These are phyloP conservation scores for Phoma herbarum DNA, from an alignment of 2,329 filamentous ascomycete species.

Conservation along the genomic window DNA sequence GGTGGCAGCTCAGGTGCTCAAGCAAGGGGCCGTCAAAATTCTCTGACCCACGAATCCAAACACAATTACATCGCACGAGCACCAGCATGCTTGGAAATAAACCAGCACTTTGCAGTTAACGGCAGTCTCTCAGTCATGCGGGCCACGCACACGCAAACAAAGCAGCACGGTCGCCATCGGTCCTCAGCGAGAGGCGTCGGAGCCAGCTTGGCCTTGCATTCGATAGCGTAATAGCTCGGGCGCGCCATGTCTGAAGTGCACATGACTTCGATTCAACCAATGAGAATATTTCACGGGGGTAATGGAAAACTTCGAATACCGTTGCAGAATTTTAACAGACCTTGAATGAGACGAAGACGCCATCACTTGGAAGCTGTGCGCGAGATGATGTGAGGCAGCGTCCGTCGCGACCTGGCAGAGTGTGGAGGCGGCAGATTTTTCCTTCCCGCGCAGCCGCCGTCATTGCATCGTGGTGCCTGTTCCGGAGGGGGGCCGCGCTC, in stretches of 20 bases:
- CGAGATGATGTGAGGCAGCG: slow-evolving; percentile 24
- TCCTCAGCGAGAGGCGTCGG: slow-evolving; percentile 28
- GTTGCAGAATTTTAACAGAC: slow-evolving; percentile 34
- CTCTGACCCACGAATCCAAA: slow-evolving; percentile 40
- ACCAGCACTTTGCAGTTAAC: slow-evolving; percentile 55
- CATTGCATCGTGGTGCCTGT: slow-evolving; percentile 23
- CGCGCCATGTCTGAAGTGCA: slow-evolving; percentile 30
- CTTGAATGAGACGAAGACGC: slow-evolving; percentile 27
- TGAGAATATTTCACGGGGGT: slow-evolving; percentile 38
- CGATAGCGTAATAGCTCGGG: slow-evolving; percentile 45
- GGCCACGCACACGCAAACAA: slow-evolving; percentile 35
- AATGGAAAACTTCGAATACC: slow-evolving; percentile 36
- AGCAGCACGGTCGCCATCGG: slow-evolving; percentile 24
- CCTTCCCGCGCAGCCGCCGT: slow-evolving; percentile 23
- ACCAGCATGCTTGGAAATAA: slow-evolving; percentile 29
- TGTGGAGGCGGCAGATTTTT: slow-evolving; percentile 38
- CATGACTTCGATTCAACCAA: slow-evolving; percentile 30
- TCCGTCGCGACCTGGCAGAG: slow-evolving; percentile 23
- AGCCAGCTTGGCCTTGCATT: slow-evolving; percentile 34
- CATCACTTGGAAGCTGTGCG: slow-evolving; percentile 29
- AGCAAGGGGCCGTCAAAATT: slow-evolving; percentile 33
- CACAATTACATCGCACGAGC: slow-evolving; percentile 37
- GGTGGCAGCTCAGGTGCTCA: slow-evolving; percentile 19
- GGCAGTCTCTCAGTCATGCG: slow-evolving; percentile 51
- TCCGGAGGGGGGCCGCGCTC: slow-evolving; percentile 10